Percentiles rank a stretch among this genome's conserved stretches.
phyloP scores from a whole-genome alignment of 2,329 filamentous ascomycete species.

The Colletotrichum sp. region DNA sequence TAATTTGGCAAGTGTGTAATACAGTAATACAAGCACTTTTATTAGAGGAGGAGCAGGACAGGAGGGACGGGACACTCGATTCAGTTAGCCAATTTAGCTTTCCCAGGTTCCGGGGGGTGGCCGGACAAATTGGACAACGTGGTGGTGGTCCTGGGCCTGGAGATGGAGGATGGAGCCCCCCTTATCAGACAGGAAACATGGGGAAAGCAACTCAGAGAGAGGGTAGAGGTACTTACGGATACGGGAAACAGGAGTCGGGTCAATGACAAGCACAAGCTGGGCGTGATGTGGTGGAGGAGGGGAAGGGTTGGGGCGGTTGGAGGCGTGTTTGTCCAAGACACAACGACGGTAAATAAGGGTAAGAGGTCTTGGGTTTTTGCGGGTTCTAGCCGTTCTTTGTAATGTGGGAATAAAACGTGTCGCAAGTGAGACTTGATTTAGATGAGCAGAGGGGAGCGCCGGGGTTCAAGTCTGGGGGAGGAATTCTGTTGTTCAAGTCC shows the following conservation, averaged over 20 bases:
- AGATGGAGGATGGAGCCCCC: not conserved
- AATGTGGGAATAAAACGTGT: not conserved
- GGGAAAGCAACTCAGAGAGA: not conserved
- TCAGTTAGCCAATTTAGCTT: slow-evolving; percentile 20
- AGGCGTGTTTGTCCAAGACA: not conserved
- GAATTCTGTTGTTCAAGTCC: not conserved
- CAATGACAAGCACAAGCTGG: not conserved
- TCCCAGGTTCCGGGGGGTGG: slow-evolving; percentile 4
- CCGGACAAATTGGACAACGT: slow-evolving; percentile 9
- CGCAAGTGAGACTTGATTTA: not conserved
- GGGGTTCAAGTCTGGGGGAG: not conserved
- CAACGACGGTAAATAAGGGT: not conserved
- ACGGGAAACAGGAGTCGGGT: not conserved
- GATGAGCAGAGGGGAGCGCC: not conserved
- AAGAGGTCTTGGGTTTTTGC: not conserved
- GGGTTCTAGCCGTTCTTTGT: not conserved
- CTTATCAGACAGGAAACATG: slow-evolving; percentile 10
- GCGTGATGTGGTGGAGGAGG: not conserved
- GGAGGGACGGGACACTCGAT: not conserved
- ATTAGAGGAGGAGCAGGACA: slow-evolving; percentile 15
- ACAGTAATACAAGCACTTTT: slow-evolving; percentile 18
- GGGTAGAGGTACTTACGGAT: not conserved
- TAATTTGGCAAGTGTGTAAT: slow-evolving; percentile 8
- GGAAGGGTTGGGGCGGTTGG: not conserved
- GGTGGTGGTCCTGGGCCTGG: slow-evolving; percentile 5